phyloP scores from a whole-genome alignment of 176 grass and related monocot genomes.

The Oryza glumipatula region DNA sequence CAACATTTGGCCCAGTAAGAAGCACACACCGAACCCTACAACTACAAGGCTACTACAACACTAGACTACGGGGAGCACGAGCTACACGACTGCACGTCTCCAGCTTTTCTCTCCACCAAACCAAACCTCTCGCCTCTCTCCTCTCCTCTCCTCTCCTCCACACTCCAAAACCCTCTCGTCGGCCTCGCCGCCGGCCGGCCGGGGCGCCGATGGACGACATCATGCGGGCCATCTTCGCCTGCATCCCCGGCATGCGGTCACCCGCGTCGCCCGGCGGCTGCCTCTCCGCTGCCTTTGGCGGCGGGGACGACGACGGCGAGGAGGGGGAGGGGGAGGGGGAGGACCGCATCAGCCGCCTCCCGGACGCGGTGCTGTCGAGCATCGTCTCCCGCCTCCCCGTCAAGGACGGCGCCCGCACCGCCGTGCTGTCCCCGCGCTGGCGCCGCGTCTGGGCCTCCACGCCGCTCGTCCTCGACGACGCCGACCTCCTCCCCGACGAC shows the following conservation, averaged over 20 bases:
- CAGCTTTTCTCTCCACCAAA: background rate
- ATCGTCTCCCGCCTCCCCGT: slow-evolving; percentile 40
- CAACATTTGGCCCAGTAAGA: slow-evolving; percentile 5
- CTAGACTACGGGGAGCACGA: no score
- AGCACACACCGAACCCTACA: background rate
- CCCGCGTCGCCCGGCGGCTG: background rate
- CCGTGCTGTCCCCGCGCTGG: slow-evolving; percentile 49
- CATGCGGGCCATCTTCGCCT: slow-evolving; percentile 8
- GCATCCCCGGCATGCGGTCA: slow-evolving; percentile 1
- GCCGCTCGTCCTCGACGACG: slow-evolving; percentile 43
- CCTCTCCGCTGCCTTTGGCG: background rate
- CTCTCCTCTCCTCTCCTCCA: background rate
- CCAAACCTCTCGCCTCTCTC: background rate
- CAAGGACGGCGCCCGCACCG: slow-evolving; percentile 44
- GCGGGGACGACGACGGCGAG: background rate
- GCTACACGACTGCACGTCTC: slow-evolving; percentile 1
- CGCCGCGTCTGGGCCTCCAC: slow-evolving; percentile 40
- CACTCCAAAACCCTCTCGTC: background rate
- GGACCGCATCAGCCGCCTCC: slow-evolving; percentile 50
- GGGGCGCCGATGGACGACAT: background rate
- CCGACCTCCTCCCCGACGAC: slow-evolving; percentile 17
- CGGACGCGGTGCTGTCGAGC: slow-evolving; percentile 5
- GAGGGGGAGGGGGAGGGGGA: background rate
- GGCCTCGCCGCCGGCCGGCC: background rate
- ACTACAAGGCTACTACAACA: background rate